Conservation (phyloP, 2,329 filamentous ascomycete genomes). For the Periconia sp. region DNA sequence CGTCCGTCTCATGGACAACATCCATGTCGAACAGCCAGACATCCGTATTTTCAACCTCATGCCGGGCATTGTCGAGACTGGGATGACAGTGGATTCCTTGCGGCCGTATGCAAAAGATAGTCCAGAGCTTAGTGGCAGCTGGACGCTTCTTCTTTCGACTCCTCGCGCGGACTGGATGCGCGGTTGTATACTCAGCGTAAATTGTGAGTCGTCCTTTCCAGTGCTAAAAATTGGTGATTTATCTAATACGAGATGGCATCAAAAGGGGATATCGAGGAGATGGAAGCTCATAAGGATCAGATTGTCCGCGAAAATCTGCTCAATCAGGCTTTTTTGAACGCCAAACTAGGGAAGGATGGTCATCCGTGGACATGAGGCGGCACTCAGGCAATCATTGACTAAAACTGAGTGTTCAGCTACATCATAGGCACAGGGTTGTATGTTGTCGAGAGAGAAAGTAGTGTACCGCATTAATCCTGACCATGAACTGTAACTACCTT, state of each 20-base stretch:
- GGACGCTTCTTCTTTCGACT: constrained; percentile 17
- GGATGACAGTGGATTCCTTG: constrained; percentile 12
- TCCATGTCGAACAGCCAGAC: constrained; percentile 21
- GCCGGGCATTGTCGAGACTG: constrained; percentile 22
- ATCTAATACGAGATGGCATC: constrained; percentile 3
- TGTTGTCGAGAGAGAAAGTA: no score
- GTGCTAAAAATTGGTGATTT: neutral
- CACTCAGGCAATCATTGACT: no score
- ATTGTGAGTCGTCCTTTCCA: constrained; percentile 19
- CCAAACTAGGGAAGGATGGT: constrained; percentile 19
- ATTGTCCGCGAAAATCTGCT: constrained; percentile 32
- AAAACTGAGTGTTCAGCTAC: no score
- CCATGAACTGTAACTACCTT: no score
- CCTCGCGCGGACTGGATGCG: constrained; percentile 20
- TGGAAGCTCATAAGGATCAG: constrained; percentile 29
- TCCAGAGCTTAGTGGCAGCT: constrained; percentile 9
- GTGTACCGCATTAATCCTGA: no score
- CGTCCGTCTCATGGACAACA: constrained; percentile 21
- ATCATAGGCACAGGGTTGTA: no score
- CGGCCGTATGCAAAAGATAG: constrained; percentile 22
- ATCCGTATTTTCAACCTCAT: constrained; percentile 24
- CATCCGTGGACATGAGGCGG: constrained; percentile 16
- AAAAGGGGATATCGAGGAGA: constrained; percentile 29
- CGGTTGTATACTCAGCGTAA: constrained; percentile 20
- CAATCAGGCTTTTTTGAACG: constrained; percentile 21